A percentile compares a stretch with the other conserved stretches of the same genome.
Evolutionary conservation across 2,329 filamentous ascomycete genomes (phyloP).

Genomic region (Xylariaceae sp.): DNA sequence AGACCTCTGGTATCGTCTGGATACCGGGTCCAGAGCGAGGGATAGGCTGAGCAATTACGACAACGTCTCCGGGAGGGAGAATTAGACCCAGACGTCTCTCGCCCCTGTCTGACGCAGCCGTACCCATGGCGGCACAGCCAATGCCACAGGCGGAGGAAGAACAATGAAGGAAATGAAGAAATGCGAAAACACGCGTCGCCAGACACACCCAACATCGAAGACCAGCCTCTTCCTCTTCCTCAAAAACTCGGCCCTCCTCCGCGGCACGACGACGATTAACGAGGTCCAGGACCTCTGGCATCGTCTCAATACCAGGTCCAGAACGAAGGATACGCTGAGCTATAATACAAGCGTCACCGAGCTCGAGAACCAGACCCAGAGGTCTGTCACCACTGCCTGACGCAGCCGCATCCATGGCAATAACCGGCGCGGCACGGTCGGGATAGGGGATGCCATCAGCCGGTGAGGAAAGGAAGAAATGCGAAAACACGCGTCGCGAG

Average conservation of each 20-base stretch:
- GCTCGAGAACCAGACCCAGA: too few relatives aligned
- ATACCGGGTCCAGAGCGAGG: not conserved
- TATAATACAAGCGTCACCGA: not conserved
- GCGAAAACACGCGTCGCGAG: too few relatives aligned
- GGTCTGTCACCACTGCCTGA: not conserved
- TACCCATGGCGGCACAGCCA: conserved; percentile 1
- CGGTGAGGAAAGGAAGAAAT: too few relatives aligned
- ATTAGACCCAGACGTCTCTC: too few relatives aligned
- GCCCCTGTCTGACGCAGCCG: not conserved
- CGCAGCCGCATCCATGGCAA: not conserved
- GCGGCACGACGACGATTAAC: not conserved
- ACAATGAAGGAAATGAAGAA: too few relatives aligned
- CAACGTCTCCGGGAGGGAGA: not conserved
- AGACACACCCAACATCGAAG: too few relatives aligned
- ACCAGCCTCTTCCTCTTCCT: not conserved
- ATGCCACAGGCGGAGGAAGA: not conserved
- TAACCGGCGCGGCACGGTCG: not conserved
- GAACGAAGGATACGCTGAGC: not conserved
- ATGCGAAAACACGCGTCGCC: too few relatives aligned
- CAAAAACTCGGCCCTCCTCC: not conserved
- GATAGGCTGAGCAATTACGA: too few relatives aligned
- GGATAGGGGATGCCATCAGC: not conserved
- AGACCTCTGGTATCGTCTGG: not conserved
- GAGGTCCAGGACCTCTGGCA: not conserved
- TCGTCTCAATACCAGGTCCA: conserved; percentile 1